phyloP scores from a whole-genome alignment of 1,139 yeast species.

The Maudiozyma humilis region DNA sequence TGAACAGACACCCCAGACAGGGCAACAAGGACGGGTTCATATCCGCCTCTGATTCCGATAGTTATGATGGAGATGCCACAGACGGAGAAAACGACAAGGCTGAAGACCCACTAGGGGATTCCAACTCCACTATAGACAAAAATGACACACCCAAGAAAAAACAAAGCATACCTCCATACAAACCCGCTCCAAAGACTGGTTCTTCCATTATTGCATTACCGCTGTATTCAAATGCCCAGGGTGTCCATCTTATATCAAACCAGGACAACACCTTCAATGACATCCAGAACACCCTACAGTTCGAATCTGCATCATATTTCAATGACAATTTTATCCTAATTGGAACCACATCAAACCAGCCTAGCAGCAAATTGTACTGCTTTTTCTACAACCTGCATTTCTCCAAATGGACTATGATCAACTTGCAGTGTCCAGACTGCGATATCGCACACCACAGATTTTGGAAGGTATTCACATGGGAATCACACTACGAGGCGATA shows the following conservation, averaged over 20 bases:
- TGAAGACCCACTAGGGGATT: not conserved
- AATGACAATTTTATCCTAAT: constrained; percentile 56
- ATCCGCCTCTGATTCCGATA: not conserved
- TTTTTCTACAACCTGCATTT: constrained; percentile 55
- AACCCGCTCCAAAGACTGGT: not conserved
- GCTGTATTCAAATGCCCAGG: constrained; percentile 26
- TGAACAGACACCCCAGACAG: not conserved
- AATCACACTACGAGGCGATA: constrained; percentile 61
- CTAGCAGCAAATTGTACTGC: constrained; percentile 41
- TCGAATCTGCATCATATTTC: constrained; percentile 54
- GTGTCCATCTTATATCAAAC: constrained; percentile 22
- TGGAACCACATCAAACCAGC: constrained; percentile 42
- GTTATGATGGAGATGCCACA: no score
- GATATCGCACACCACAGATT: constrained; percentile 50
- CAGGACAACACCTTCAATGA: constrained; percentile 14
- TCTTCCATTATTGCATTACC: constrained; percentile 32
- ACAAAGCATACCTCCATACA: not conserved
- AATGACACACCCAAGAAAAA: not conserved
- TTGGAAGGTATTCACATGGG: constrained; percentile 67
- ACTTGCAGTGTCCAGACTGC: constrained; percentile 45
- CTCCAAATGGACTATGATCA: constrained; percentile 57
- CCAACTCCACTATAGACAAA: not conserved
- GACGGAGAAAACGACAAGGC: not conserved
- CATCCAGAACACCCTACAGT: constrained; percentile 35
- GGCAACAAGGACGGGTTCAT: not conserved